phyloP scores from a whole-genome alignment of 73 alveolate species.

The Paramecium primaurelia region DNA sequence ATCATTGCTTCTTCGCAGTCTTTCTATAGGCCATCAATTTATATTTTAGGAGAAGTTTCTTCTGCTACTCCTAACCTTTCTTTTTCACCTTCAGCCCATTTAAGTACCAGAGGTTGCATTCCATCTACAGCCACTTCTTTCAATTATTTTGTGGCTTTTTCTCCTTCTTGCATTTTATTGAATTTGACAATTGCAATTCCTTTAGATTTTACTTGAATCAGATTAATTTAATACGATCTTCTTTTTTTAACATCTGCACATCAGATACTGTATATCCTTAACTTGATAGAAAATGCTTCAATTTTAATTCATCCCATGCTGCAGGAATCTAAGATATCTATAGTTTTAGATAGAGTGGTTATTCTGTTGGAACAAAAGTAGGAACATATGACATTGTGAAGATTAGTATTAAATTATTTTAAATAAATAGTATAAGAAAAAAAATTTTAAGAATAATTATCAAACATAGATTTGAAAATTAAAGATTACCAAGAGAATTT shows the following conservation, averaged over 20 bases:
- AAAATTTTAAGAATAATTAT: slow-evolving; percentile 59
- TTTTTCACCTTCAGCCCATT: slow-evolving; percentile 59
- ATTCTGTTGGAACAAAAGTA: not conserved
- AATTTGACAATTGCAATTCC: not conserved
- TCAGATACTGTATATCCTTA: not conserved
- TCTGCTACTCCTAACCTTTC: slow-evolving; percentile 53
- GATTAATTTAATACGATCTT: not conserved
- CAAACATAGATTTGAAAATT: slow-evolving; percentile 61
- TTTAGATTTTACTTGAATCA: not conserved
- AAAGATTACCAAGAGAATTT: slow-evolving; percentile 64
- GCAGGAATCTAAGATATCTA: not conserved
- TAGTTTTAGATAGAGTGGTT: not conserved
- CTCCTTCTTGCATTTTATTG: slow-evolving; percentile 21
- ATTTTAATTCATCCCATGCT: not conserved
- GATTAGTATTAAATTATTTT: not conserved
- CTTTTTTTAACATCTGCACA: not conserved
- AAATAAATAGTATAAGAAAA: not conserved
- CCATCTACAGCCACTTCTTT: not conserved
- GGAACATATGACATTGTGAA: not conserved
- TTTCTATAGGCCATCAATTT: slow-evolving; percentile 34
- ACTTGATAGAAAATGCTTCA: not conserved
- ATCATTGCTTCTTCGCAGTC: slow-evolving; percentile 48
- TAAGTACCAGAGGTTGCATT: not conserved
- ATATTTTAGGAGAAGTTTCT: slow-evolving; percentile 28
- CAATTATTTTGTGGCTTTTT: not conserved